Evolutionary conservation across 2,329 filamentous ascomycete species (phyloP), one percentile per base, ranked within the genome.

Genomic region (Nigrospora osmanthi): DNA sequence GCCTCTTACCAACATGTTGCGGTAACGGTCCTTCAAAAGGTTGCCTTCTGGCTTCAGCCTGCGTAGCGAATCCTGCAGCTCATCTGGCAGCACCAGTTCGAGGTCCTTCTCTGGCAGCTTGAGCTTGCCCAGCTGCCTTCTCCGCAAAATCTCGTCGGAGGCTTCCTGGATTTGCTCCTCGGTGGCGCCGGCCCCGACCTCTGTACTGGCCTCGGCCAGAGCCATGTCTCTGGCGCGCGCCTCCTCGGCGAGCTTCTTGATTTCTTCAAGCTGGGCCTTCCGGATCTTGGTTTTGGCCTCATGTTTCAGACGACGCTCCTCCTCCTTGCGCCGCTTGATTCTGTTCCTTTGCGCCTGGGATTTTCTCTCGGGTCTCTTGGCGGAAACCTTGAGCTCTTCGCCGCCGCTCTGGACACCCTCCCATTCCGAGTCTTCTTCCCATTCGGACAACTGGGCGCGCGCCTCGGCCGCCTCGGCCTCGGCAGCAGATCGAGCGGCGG

Each of bases 11-110:
- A 97, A 72, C 67, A 97, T 73, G 63, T 80, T 97, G 50, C 93
- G 76, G 71, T 95, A 97, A 42, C 93, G 78, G 59, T 98, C 93
- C 54, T 89, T 89, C 54, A 98, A 73, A 35, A 96, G 70, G 61
- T 96, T 97, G n/a, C 93, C 93, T 65, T 98, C 93, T 0, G 93
- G 93, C 66, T 91, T 95, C 52, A 95, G 68, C 59, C 89, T 66
- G 59, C 93, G 67, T 58, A 96, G 68, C 41, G 89, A 83, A 59
- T 95, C 80, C 65, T 95, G 76, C 58, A 93, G 66, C 70, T 98
- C 80, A 67, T 97, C 81, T 35, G 89, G 78, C 49, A 96, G 65
- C 49, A 96, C 75, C 55, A 96, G 64, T 65, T 96, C 81, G 56
- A 97, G 70, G 50, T 87, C 73, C 62, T 87, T 86, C 60, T 93